Percentiles rank a stretch among this genome's conserved stretches.
Evolutionary conservation across 345 rosid genomes (phyloP).

Genomic region (Aethionema arabicum): DNA sequence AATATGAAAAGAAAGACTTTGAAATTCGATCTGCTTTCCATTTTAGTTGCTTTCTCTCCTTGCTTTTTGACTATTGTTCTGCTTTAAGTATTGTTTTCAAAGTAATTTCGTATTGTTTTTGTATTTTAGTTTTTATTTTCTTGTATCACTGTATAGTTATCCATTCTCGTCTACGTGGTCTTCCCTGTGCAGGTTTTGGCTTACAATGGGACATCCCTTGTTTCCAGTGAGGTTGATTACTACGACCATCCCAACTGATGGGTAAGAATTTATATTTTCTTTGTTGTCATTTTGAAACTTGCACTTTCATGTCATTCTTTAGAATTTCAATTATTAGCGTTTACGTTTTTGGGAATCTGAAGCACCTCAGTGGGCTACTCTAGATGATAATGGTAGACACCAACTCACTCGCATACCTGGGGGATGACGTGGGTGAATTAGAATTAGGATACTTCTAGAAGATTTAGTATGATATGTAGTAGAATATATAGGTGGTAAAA

Average conservation of each 20-base stretch:
- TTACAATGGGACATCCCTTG: slow-evolving; percentile 57
- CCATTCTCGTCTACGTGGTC: slow-evolving; percentile 8
- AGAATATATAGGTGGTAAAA: too few species aligned
- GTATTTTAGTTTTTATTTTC: background rate
- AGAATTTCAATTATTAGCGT: slow-evolving; percentile 1
- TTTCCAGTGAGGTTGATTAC: slow-evolving; percentile 59
- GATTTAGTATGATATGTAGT: too few species aligned
- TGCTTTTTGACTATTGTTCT: background rate
- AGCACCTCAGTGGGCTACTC: background rate
- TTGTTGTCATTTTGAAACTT: slow-evolving; percentile 6
- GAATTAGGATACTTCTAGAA: background rate
- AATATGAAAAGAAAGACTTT: background rate
- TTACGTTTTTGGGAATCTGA: slow-evolving; percentile 2
- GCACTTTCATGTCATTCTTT: background rate
- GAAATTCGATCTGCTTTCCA: background rate
- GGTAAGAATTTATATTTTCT: slow-evolving; percentile 49
- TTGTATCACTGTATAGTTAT: background rate
- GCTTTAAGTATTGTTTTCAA: background rate
- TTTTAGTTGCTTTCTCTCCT: background rate
- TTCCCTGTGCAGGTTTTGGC: slow-evolving; percentile 64
- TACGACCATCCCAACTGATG: slow-evolving; percentile 66
- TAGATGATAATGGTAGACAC: background rate
- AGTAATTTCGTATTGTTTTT: background rate
- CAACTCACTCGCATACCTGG: background rate
- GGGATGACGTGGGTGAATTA: background rate